Base-by-base conservation (phyloP, 495 filamentous ascomycete genomes). In the Paragyromitra xinjiangensis region DNA sequence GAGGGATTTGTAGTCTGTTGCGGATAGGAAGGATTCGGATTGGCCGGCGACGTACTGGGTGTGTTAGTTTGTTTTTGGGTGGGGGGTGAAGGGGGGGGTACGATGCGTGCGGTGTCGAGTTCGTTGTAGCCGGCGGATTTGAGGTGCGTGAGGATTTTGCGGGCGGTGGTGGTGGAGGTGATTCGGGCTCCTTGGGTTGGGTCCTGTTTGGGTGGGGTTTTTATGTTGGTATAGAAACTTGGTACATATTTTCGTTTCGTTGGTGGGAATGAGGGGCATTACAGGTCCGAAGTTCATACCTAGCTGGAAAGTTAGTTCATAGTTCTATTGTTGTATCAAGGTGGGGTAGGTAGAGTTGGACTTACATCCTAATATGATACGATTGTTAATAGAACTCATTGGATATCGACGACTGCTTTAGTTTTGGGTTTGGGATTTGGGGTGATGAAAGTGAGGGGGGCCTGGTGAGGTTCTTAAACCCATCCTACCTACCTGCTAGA, bases 11-110 rank as follows among this genome's bases (percentile, higher is more conserved):
- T 94, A 94, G 65, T 95, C 90, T 0, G 92, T 90, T 75, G 92
- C 86, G 14, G 87, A 85, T 0, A 93, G 95, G 80, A 91, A 97
- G n/a, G 89, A 91, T 83, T 98, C 95, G 79, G 97, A 94, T 70
- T 68, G 83, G 88, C 45, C 93, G 83, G 66, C 73, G 11, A 74
- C 71, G n/a, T 74, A 74, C 71, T 74, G 29, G 24, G 26, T 53
- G 0, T 14, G 48, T 73, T 14, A 73, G 64, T 24, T 68, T 0
- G 14, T 34, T 29, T 11, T 19, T 12, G 12, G 6, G 8, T 6
- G 11, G 6, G 0, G 24, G 22, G 14, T 5, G 9, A 14, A 1
- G 45, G 11, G 37, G 16, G 48, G 37, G 37, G 12, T 72, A 73
- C 74, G 6, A 89, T 81, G 1, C 94, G 88, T 1, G 93, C 92